These are phyloP conservation scores for Solanum clarkiae DNA, from an alignment of 257 asterid species.

Conservation along the genomic window DNA sequence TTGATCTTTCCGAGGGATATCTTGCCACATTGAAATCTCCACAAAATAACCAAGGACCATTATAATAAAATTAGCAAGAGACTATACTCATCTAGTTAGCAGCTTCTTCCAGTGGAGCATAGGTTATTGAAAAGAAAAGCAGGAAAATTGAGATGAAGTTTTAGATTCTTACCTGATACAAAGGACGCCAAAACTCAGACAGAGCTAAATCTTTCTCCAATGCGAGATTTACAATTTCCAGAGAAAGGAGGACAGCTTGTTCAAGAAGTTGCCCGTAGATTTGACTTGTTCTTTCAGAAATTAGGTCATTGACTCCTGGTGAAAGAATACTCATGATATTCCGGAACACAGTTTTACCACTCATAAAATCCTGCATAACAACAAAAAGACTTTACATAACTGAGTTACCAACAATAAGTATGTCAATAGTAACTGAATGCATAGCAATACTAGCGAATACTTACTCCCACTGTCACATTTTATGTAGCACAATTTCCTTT, in stretches of 20 bases:
- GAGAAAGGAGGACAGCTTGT: conserved; percentile 64
- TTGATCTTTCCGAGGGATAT: too few species aligned
- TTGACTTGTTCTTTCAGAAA: conserved; percentile 58
- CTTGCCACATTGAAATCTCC: too few species aligned
- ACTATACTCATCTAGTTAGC: not conserved
- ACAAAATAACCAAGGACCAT: too few species aligned
- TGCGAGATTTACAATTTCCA: conserved; percentile 73
- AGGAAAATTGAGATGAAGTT: not conserved
- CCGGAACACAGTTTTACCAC: conserved; percentile 78
- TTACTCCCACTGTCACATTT: not conserved
- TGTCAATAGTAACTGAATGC: not conserved
- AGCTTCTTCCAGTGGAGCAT: not conserved
- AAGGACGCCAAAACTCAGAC: conserved; percentile 84
- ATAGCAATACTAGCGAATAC: not conserved
- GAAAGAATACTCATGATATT: conserved; percentile 69
- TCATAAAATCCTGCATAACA: conserved; percentile 80
- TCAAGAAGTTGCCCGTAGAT: conserved; percentile 73
- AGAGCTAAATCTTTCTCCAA: conserved; percentile 70
- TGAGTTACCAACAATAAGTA: not conserved
- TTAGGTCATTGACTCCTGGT: conserved; percentile 70
- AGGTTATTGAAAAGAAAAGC: not conserved
- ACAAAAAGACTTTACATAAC: conserved; percentile 5
- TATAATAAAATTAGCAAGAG: not conserved
- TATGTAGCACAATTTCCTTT: not conserved
- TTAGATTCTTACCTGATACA: conserved; percentile 52